Evolutionary conservation across 345 rosid genomes (phyloP).

Genomic region (Salix suchowensis): DNA sequence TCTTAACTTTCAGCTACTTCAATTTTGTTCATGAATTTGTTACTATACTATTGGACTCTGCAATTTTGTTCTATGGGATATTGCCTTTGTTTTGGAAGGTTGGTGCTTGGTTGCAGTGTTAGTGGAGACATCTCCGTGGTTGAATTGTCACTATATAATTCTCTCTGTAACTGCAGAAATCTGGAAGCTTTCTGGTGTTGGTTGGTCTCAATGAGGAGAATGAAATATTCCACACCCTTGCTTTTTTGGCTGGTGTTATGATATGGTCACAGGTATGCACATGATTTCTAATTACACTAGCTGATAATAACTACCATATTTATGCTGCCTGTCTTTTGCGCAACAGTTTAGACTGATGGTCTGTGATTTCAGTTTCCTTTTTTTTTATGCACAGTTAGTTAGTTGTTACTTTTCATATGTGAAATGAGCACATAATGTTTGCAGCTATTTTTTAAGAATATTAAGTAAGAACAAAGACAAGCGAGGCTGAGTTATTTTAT

Average conservation of each 20-base stretch:
- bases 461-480: neutral
- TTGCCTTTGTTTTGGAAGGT: slow-evolving; percentile 99
- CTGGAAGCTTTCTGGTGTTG: slow-evolving; percentile 59
- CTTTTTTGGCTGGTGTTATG: slow-evolving; percentile 89
- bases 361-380: neutral
- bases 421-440: neutral
- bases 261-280: slow-evolving; percentile 85
- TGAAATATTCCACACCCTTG: slow-evolving; percentile 83
- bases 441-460: neutral
- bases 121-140: neutral
- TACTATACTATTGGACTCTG: slow-evolving; percentile 84
- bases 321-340: neutral
- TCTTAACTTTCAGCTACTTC: slow-evolving; percentile 59
- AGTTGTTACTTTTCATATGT: neutral
- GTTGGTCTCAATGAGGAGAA: slow-evolving; percentile 71
- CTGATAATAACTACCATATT: neutral
- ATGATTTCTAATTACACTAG: slow-evolving; percentile 9
- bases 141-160: slow-evolving; percentile 15
- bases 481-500: neutral
- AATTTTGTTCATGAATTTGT: slow-evolving; percentile 88
- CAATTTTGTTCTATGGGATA: slow-evolving; percentile 80
- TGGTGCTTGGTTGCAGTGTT: slow-evolving; percentile 14
- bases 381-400: neutral
- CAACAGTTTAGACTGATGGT: neutral
- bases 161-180: slow-evolving; percentile 46